Base-by-base conservation (phyloP, 2,329 filamentous ascomycete species). In the Pseudogymnoascus sp. region DNA sequence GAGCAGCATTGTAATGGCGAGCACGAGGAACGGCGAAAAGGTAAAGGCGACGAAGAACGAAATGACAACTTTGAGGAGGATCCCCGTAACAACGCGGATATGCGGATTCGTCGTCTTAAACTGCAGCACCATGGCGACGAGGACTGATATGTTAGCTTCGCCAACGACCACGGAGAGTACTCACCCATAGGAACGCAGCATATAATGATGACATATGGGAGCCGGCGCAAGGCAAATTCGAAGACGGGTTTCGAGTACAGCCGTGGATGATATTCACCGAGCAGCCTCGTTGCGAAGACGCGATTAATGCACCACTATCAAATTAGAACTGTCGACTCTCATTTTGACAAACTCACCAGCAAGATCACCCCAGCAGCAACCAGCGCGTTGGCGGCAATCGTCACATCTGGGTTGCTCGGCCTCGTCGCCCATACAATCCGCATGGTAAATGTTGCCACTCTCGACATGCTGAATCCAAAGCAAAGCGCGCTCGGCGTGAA, bases 351-450 rank as follows among this genome's bases (percentile, higher is more conserved):
- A 45, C 41, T 25, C 41, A 45, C 41, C 6, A 45, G 41, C 41
- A 45, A 45, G 7, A 45, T 45, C 2, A 45, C 41, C 21, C 41
- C 41, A 5, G 41, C 41, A 25, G 41, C 41, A 45, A 45, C 41
- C 12, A 45, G 41, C 18, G 41, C 41, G 21, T 45, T 45, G 6
- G 41, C 41, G 11, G 41, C 41, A 6, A 45, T 45, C 7, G 11
- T 79, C 62, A 85, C 67, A 62, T 72, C 68, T 60, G 75, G 64
- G 68, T 63, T 61, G 11, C 31, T 28, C 18, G 38, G 31, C n/a
- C 37, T 62, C 8, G 90, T 91, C 0, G 88, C 87, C 81, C 81
- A 84, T n/a, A 74, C 80, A 4, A 84, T 82, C 8, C 82, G 78
- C 61, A 84, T 71, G n/a, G 74, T 69, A 38, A 65, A 68, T 12